Base-by-base conservation (phyloP, 148 eudicot genomes). In the Cornus florida region DNA sequence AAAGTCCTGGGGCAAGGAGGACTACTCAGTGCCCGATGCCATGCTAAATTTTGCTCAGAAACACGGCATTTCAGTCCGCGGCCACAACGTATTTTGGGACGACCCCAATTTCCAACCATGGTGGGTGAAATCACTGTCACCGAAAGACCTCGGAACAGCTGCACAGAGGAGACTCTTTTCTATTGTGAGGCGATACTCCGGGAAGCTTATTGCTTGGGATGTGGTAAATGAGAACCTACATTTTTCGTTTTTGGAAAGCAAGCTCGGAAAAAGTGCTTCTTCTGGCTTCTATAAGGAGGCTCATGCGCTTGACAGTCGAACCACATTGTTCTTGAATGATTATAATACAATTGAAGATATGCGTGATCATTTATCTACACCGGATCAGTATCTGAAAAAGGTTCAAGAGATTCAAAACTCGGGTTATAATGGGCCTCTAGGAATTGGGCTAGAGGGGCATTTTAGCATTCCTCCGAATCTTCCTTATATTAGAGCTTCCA, bases 71-170 rank as follows among this genome's bases (percentile, higher is more conserved):
- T 0, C 68, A 0, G 82, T 90, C 5, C 89, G 93, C 1, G 96
- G 96, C 22, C 96, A 92, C 78, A 90, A 89, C 65, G 76, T 92
- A 12, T 77, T 90, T 16, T 92, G 96, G 96, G 92, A 84, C 0
- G 83, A 87, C 33, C 86, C 86, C 1, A 22, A 48, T 0, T 84
- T 50, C 79, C 81, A 82, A 41, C 88, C 86, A 0, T 0, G 6
- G 9, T 90, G 93, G 93, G 83, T 84, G 0, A 62, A 56, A 4
- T 76, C 75, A 0, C 83, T 91, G 19, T 28, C 82, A 0, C 72
- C 87, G 0, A 4, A 7, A 9, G 73, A 71, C n/a, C 77, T 88
- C 11, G 4, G 22, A 16, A 9, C 16, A 0, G 93, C 92, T 6
- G 60, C 73, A 16, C 38, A 77, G 3, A 39, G 12, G 35, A 81